phyloP scores from a whole-genome alignment of 257 asterid species.

The Capsicum pubescens region DNA sequence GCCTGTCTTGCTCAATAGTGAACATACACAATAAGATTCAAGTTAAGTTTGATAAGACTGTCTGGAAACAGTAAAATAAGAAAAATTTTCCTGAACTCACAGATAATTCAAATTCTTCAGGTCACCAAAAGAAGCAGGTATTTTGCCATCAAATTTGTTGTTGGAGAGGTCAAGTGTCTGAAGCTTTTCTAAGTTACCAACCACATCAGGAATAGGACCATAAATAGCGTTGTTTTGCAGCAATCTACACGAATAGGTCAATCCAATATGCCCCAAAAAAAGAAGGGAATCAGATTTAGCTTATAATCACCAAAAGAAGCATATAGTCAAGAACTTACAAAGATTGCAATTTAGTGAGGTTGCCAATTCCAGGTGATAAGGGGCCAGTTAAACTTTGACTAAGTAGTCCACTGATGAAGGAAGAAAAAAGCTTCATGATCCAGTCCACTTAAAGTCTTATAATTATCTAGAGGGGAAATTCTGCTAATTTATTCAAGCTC shows the following conservation, averaged over 20 bases:
- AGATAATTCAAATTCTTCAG: slow-evolving; percentile 75
- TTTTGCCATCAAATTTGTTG: slow-evolving; percentile 68
- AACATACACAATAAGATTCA: slow-evolving; percentile 20
- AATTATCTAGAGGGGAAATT: neutral
- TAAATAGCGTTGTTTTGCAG: slow-evolving; percentile 89
- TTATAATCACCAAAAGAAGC: neutral
- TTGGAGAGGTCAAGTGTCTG: slow-evolving; percentile 87
- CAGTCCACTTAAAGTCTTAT: neutral
- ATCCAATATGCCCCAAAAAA: neutral
- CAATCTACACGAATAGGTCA: slow-evolving; percentile 51
- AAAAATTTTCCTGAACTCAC: slow-evolving; percentile 56
- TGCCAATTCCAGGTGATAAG: slow-evolving; percentile 82
- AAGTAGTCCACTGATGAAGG: slow-evolving; percentile 70
- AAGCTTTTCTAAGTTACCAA: slow-evolving; percentile 79
- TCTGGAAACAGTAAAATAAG: neutral
- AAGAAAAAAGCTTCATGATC: slow-evolving; percentile 20
- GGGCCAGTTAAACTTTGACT: slow-evolving; percentile 83
- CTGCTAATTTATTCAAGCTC: neutral
- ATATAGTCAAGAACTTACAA: slow-evolving; percentile 61
- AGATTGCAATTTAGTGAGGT: slow-evolving; percentile 81
- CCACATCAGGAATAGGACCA: slow-evolving; percentile 74
- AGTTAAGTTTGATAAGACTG: neutral
- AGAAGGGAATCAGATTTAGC: neutral
- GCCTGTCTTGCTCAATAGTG: slow-evolving; percentile 68
- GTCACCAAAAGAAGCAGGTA: slow-evolving; percentile 76